These are phyloP conservation scores for Aspergillus sp. DNA, from an alignment of 2,329 filamentous ascomycete species.

Conservation along the genomic window DNA sequence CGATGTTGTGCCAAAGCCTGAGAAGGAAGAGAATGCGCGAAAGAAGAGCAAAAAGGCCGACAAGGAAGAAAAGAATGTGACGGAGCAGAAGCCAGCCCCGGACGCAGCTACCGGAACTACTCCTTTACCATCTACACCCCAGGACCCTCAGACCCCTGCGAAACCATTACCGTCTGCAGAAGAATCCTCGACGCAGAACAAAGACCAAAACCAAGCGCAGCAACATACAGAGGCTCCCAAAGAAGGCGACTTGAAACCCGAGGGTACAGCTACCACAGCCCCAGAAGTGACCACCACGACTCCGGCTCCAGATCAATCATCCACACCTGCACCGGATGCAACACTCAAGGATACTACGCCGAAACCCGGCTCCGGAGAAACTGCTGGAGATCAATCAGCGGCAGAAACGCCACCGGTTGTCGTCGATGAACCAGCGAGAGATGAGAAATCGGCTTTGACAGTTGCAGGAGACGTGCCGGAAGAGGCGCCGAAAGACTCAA, in stretches of 20 bases:
- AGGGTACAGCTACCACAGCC: constrained; percentile 5
- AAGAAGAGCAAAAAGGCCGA: constrained; percentile 34
- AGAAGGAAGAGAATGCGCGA: constrained; percentile 49
- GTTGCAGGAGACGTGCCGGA: constrained; percentile 2
- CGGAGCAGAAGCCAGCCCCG: constrained; percentile 18
- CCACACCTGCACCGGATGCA: background rate
- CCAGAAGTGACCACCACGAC: background rate
- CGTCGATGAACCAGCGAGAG: background rate
- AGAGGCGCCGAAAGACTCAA: constrained; percentile 2
- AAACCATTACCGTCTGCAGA: constrained; percentile 8
- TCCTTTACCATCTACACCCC: constrained; percentile 6
- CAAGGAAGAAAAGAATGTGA: constrained; percentile 25
- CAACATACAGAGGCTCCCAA: constrained; percentile 4
- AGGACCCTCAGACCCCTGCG: constrained; percentile 4
- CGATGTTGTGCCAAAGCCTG: constrained; percentile 42
- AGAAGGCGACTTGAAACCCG: background rate
- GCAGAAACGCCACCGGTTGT: background rate
- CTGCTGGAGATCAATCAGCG: background rate
- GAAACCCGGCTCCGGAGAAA: constrained; percentile 1
- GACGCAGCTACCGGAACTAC: constrained; percentile 9
- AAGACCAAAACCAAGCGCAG: constrained; percentile 4
- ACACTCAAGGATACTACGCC: constrained; percentile 1
- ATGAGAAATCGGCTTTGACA: background rate
- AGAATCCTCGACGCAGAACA: constrained; percentile 10
- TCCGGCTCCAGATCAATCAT: constrained; percentile 4